These are phyloP conservation scores for Eucalyptus polyanthemos DNA, from an alignment of 345 rosid species.

Conservation along the genomic window DNA sequence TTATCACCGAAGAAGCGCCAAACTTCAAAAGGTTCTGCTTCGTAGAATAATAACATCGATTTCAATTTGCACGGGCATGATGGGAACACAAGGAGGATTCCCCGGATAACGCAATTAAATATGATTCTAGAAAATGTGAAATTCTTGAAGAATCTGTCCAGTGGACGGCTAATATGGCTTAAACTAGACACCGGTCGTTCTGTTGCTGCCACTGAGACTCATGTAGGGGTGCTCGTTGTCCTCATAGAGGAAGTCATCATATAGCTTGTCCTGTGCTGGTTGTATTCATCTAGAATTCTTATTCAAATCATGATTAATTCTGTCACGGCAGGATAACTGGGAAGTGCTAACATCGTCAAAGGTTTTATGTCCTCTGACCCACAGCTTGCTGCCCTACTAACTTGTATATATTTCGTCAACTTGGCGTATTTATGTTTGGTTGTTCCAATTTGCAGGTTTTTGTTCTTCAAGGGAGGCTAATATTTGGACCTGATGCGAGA, in stretches of 20 bases:
- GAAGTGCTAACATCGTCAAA: neutral
- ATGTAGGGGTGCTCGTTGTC: neutral
- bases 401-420: neutral
- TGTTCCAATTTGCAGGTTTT: slow-evolving; percentile 45
- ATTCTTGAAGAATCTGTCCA: neutral
- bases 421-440: neutral
- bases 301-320: neutral
- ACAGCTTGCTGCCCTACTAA: neutral
- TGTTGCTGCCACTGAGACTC: neutral
- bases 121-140: neutral
- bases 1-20: neutral
- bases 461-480: slow-evolving; percentile 60
- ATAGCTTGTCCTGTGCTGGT: neutral
- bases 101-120: neutral
- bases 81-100: neutral
- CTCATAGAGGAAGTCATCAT: neutral
- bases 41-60: neutral
- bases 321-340: neutral
- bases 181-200: neutral
- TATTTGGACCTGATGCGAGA: slow-evolving; percentile 92
- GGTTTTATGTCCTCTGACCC: neutral
- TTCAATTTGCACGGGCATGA: neutral
- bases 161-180: neutral
- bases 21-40: neutral
- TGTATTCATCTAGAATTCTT: neutral